Base-by-base conservation (phyloP, 2,329 filamentous ascomycete species). In the Aphanoascus verrucosus region DNA sequence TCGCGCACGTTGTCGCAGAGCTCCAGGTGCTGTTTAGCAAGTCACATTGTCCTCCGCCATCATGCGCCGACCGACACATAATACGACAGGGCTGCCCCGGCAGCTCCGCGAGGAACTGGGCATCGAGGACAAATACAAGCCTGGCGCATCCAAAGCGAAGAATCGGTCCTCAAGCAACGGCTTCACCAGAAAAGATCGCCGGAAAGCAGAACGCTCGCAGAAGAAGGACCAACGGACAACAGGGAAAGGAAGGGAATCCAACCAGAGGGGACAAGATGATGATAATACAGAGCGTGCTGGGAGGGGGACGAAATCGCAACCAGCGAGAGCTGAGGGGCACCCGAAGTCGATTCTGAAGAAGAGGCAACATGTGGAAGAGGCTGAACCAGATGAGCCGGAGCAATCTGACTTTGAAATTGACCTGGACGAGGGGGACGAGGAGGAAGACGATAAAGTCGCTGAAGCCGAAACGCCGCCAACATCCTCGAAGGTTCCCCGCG, bases 141-240 rank as follows among this genome's bases (percentile, higher is more conserved):
- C 66, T 49, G 65, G 66, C 5, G 63, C 64, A 12, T 65, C 63
- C 45, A 63, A 57, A 42, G 58, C 60, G 12, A 34, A 15, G 15
- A 63, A 63, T 56, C 63, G 64, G 19, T 61, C 56, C 15, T 44
- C 55, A 41, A 46, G 41, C 12, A 38, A 56, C 49, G 57, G 57
- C 28, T 57, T 59, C 31, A 60, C 64, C 44, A 76, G 84, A 59
- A 86, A 86, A 70, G 82, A 85, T 52, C 77, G 79, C 55, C 78
- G 86, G 53, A 87, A 83, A 64, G 77, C 77, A 14, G 80, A 85
- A 60, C 77, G 85, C 52, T 70, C 74, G 19, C 74, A 80, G 60
- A 28, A 28, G 7, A 28, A 28, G 23, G 23, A 28, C 7, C 23
- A 28, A 28, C 23, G 23, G 23, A 28, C 23, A 28, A 28, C 23